Conservation (phyloP, 352 stramenopile genomes). For the Pythium brassicae region DNA sequence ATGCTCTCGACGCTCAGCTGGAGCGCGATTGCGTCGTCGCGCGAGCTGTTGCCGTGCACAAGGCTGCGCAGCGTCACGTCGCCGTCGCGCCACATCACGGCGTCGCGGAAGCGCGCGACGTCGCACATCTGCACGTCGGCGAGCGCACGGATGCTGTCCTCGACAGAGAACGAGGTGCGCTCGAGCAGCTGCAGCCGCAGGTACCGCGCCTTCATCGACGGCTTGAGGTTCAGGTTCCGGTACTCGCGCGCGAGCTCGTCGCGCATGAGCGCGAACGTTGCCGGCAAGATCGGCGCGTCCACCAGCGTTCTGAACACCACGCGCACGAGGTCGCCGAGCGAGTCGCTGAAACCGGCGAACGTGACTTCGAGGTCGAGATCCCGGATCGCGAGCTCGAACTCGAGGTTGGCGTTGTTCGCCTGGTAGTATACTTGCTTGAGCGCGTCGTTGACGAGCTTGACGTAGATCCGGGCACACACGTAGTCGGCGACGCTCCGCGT, state of each 20-base stretch:
- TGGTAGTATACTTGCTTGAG: slow-evolving; percentile 68
- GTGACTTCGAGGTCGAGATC: slow-evolving; percentile 66
- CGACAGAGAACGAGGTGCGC: slow-evolving; percentile 43
- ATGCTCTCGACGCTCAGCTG: slow-evolving; percentile 29
- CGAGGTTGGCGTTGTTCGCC: slow-evolving; percentile 49
- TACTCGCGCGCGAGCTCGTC: slow-evolving; percentile 66
- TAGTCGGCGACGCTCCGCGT: slow-evolving; percentile 36
- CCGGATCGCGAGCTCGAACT: slow-evolving; percentile 48
- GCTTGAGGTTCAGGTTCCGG: slow-evolving; percentile 63
- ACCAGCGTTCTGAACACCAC: slow-evolving; percentile 44
- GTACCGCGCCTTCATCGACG: slow-evolving; percentile 59
- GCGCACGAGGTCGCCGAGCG: slow-evolving; percentile 44
- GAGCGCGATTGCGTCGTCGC: slow-evolving; percentile 26
- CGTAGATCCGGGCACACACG: slow-evolving; percentile 62
- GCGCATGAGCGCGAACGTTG: slow-evolving; percentile 41
- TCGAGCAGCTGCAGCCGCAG: slow-evolving; percentile 69
- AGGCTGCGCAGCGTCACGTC: slow-evolving; percentile 28
- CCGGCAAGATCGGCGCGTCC: slow-evolving; percentile 20
- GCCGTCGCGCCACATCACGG: slow-evolving; percentile 18
- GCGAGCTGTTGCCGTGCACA: slow-evolving; percentile 63
- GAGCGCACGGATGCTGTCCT: slow-evolving; percentile 53
- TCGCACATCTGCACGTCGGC: slow-evolving; percentile 19
- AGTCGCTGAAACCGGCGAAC: slow-evolving; percentile 72
- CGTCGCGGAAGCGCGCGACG: slow-evolving; percentile 24
- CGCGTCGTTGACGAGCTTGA: slow-evolving; percentile 56